Base-by-base conservation (phyloP, 2,329 filamentous ascomycete species). In the Curvularia sp. region DNA sequence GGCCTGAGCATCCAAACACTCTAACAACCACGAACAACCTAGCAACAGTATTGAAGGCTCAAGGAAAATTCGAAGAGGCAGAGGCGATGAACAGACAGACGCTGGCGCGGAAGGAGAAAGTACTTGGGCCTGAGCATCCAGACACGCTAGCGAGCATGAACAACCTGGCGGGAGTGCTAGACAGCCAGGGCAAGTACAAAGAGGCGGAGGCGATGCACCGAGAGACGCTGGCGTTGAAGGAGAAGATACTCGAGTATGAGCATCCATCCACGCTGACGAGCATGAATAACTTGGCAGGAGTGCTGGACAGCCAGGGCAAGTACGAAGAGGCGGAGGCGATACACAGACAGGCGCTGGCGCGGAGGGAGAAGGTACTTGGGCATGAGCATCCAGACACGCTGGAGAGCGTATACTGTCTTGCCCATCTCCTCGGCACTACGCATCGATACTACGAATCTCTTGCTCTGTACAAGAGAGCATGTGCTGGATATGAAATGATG, bases 161-260 rank as follows among this genome's bases (percentile, higher is more conserved):
- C 9, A 13, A 34, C 9, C 12, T 34, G 5, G 32, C 10, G 32
- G 4, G 25, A 27, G 25, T 27, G 25, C 7, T 27, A 27, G 25
- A 27, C 25, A 27, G 25, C 7, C 25, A 7, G 25, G 25, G 25
- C 25, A 27, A 27, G 25, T 27, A 27, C 25, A n/a, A 27, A 27
- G 25, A 61, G 41, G 58, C 51, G 18, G 59, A 61, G 30, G 15
- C 28, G 15, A 52, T 58, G 32, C 18, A 55, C 27, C 25, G 36
- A 4, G 1, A 58, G 45, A 58, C 49, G 32, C 32, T 57, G 15
- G 49, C 32, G 32, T n/a, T 15, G 25, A 2, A 38, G 3, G 38
- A 59, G 60, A 55, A 49, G 39, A 49, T 51, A 49, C 43, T 57
- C 19, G 43, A 45, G 19, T 10, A 49, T n/a, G n/a, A n/a, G n/a